A percentile compares a stretch with the other conserved stretches of the same genome.
These are phyloP conservation scores for Pseudozyma thailandica DNA, from an alignment of 1,284 basidiomycete species.

Conservation along the genomic window DNA sequence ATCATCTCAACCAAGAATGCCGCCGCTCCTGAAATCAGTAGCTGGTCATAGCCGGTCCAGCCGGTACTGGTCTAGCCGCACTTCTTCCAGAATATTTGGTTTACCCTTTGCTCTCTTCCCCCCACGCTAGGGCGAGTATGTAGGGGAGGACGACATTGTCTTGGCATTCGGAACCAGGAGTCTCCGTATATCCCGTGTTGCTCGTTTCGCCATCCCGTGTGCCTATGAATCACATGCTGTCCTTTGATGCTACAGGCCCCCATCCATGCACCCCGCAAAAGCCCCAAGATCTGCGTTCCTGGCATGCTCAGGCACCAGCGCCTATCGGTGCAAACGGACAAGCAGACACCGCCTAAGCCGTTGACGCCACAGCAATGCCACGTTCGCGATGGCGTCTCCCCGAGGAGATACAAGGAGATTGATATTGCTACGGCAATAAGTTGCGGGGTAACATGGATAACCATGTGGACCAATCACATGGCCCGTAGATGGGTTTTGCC, in stretches of 20 bases:
- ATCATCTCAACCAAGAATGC: no score
- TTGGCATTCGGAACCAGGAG: neutral
- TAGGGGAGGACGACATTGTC: neutral
- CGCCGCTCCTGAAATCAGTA: no score
- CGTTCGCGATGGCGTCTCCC: neutral
- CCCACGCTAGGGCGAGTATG: neutral
- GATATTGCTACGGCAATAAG: no score
- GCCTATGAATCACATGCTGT: neutral
- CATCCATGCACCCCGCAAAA: constrained; percentile 3
- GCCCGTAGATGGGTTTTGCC: neutral
- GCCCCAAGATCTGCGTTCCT: constrained; percentile 3
- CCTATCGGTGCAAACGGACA: constrained; percentile 3
- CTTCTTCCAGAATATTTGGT: neutral
- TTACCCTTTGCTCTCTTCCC: constrained; percentile 3
- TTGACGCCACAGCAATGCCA: neutral
- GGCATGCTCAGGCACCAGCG: constrained; percentile 2
- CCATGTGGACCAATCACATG: neutral
- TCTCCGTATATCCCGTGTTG: no score
- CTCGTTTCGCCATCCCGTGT: constrained; percentile 12
- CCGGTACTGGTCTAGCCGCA: constrained; percentile 1
- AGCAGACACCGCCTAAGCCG: constrained; percentile 9
- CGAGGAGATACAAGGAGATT: constrained; percentile 2
- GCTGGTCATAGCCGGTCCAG: constrained; percentile 7
- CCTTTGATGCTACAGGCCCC: constrained; percentile 2
- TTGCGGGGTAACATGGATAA: no score